Conservation (phyloP, 2,329 filamentous ascomycete genomes). For the Nemania sp. region DNA sequence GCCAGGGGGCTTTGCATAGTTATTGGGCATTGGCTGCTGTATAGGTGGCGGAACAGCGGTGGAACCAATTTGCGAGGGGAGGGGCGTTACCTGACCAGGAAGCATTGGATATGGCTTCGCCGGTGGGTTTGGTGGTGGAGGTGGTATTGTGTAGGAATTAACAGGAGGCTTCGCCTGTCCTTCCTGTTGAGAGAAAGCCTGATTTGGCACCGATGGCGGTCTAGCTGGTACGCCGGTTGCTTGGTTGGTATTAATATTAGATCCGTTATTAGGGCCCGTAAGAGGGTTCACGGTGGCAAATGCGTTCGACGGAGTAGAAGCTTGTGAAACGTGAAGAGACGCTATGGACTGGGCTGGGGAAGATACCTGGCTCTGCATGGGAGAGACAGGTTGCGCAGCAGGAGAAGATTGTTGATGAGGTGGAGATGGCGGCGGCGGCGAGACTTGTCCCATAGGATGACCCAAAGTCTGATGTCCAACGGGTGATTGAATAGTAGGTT, state of each 20-base stretch:
- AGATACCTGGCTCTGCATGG: conserved; percentile 49
- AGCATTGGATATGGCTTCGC: conserved; percentile 49
- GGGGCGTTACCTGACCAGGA: conserved; percentile 48
- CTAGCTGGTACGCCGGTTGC: conserved; percentile 28
- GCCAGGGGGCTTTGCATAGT: conserved; percentile 28
- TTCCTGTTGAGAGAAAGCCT: conserved; percentile 27
- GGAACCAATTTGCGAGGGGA: conserved; percentile 48
- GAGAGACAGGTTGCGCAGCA: conserved; percentile 42
- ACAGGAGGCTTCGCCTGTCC: background rate
- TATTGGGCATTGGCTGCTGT: conserved; percentile 23
- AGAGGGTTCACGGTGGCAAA: conserved; percentile 31
- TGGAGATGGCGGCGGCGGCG: conserved; percentile 23
- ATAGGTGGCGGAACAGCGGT: conserved; percentile 25
- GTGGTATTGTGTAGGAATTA: conserved; percentile 8
- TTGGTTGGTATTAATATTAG: conserved; percentile 27
- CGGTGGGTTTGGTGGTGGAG: conserved; percentile 17
- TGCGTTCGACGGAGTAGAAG: conserved; percentile 42
- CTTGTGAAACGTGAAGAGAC: conserved; percentile 45
- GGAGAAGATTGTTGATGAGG: conserved; percentile 41
- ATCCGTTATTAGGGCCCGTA: conserved; percentile 18
- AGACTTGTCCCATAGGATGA: conserved; percentile 3
- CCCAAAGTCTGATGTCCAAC: conserved; percentile 18
- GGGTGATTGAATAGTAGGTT: conserved; percentile 22
- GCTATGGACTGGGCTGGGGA: conserved; percentile 47
- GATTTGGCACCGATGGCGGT: conserved; percentile 31